A percentile compares a stretch with the other conserved stretches of the same genome.
Conservation (phyloP, 352 stramenopile species). For the Pythium phragmitis region DNA sequence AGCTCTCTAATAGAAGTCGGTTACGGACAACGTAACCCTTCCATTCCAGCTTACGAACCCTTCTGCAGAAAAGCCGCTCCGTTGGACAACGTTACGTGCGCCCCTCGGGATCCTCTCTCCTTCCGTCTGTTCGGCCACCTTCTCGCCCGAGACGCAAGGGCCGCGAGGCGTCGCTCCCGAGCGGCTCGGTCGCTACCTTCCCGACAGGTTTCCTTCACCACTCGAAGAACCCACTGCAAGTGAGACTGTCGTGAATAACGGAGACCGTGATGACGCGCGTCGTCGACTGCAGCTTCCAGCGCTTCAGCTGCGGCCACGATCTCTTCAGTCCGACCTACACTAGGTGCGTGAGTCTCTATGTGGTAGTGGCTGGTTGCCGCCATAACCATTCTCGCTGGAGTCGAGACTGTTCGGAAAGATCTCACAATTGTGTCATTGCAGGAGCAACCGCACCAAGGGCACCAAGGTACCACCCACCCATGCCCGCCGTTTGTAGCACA, state of each 20-base stretch:
- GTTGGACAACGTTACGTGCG: slow-evolving; percentile 10
- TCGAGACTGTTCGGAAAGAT: too few relatives aligned
- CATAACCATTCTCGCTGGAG: too few relatives aligned
- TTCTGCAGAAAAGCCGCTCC: slow-evolving; percentile 1
- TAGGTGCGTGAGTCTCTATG: slow-evolving; percentile 16
- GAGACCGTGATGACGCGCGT: slow-evolving; percentile 12
- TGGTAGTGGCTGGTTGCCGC: background rate
- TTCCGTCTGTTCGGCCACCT: background rate
- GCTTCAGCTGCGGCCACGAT: slow-evolving; percentile 35
- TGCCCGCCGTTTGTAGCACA: too few relatives aligned
- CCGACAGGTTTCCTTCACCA: too few relatives aligned
- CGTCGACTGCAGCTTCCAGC: slow-evolving; percentile 28
- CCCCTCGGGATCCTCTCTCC: background rate
- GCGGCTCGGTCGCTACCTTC: too few relatives aligned
- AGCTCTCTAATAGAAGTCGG: background rate
- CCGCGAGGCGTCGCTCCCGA: too few relatives aligned
- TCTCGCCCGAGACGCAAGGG: background rate
- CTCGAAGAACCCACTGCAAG: too few relatives aligned
- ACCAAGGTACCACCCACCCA: slow-evolving; percentile 19
- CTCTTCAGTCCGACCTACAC: slow-evolving; percentile 39
- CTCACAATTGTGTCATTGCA: background rate
- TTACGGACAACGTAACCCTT: background rate
- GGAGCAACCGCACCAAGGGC: slow-evolving; percentile 27
- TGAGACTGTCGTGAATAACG: background rate
- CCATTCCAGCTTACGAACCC: background rate